A percentile compares a stretch with the other conserved stretches of the same genome.
phyloP scores from a whole-genome alignment of 2,329 filamentous ascomycete species.

The Magnaporthiopsis incrustans region DNA sequence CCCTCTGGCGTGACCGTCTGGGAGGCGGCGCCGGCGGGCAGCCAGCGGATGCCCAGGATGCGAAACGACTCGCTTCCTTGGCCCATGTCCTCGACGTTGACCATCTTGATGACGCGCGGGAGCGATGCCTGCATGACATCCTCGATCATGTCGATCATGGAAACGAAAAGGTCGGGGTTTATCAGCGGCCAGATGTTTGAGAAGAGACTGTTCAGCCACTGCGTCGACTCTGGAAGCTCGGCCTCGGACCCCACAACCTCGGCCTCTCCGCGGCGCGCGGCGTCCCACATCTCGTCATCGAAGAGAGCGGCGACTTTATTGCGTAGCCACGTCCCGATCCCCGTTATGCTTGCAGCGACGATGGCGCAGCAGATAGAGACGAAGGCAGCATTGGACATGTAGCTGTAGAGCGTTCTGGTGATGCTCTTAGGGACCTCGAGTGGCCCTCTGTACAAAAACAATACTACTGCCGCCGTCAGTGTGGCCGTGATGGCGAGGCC shows the following conservation, averaged over 20 bases:
- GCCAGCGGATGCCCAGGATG: constrained; percentile 63
- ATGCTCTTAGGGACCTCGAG: neutral
- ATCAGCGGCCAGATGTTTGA: constrained; percentile 65
- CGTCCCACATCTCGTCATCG: constrained; percentile 63
- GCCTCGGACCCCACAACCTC: constrained; percentile 31
- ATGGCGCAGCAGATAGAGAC: constrained; percentile 26
- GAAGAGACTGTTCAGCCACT: constrained; percentile 65
- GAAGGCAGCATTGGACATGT: constrained; percentile 12
- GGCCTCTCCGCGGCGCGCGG: constrained; percentile 46
- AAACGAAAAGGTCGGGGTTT: constrained; percentile 66
- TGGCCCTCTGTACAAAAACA: neutral
- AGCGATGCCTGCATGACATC: constrained; percentile 75
- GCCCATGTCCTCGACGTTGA: constrained; percentile 66
- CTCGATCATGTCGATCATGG: constrained; percentile 62
- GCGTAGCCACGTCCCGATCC: constrained; percentile 49
- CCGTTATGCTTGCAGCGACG: constrained; percentile 22
- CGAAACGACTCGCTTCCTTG: constrained; percentile 65
- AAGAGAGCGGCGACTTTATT: constrained; percentile 56
- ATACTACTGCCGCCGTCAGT: constrained; percentile 17
- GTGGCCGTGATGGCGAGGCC: constrained; percentile 26
- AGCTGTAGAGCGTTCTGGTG: neutral
- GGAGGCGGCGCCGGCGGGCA: constrained; percentile 62
- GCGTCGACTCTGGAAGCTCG: constrained; percentile 54
- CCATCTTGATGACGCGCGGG: constrained; percentile 62
- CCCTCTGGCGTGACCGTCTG: constrained; percentile 52